These are phyloP conservation scores for Fennellomyces sp. DNA, from an alignment of 371 early-diverging fungal species.

Conservation along the genomic window DNA sequence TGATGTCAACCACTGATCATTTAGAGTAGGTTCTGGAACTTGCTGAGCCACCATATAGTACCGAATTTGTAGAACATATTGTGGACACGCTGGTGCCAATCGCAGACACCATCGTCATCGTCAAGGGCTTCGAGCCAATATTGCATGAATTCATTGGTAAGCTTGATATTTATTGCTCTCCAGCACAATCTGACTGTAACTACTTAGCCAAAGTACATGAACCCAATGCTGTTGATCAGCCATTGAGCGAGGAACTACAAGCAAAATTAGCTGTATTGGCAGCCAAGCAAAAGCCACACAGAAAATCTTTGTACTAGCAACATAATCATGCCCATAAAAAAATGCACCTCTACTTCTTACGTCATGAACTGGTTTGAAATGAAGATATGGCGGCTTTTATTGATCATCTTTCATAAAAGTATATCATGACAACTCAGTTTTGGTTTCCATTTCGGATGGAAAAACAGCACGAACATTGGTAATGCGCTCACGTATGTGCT, in stretches of 20 bases:
- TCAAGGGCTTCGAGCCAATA: constrained; percentile 14
- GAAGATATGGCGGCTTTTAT: no score
- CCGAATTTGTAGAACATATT: constrained; percentile 48
- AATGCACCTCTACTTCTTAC: no score
- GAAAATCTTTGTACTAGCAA: background rate
- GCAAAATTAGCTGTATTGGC: background rate
- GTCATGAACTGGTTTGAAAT: no score
- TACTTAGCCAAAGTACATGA: background rate
- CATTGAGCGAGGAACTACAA: background rate
- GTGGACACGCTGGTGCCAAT: constrained; percentile 50
- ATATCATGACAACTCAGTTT: no score
- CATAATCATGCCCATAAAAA: no score
- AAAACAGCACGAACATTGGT: no score
- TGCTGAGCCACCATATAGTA: constrained; percentile 51
- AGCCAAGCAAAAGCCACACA: background rate
- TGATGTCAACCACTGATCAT: background rate
- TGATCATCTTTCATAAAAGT: no score
- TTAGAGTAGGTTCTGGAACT: constrained; percentile 38
- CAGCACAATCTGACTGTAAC: background rate
- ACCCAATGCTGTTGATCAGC: background rate
- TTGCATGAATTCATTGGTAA: constrained; percentile 1
- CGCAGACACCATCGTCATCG: constrained; percentile 34
- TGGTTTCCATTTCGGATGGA: no score
- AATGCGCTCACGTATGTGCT: no score
- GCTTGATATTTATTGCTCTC: background rate